Conservation (phyloP, 371 early-diverging fungal genomes). For the Mucor velutinosus region DNA sequence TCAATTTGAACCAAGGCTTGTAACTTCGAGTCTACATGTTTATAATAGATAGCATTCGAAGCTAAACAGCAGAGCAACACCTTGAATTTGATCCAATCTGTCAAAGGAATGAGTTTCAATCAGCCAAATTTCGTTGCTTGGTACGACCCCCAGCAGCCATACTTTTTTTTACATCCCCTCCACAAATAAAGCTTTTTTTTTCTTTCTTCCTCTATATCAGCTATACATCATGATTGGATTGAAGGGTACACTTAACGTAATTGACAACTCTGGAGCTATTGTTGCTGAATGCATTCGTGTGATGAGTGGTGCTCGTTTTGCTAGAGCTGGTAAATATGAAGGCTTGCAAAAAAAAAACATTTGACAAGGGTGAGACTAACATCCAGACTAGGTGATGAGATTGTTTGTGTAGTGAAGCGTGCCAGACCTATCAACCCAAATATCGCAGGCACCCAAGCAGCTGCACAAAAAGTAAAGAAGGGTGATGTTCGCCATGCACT, state of each 20-base stretch:
- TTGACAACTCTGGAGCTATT: slow-evolving; percentile 95
- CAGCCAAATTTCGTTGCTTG: neutral
- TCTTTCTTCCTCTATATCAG: neutral
- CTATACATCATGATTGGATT: slow-evolving; percentile 75
- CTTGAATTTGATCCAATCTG: neutral
- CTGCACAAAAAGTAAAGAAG: slow-evolving; percentile 85
- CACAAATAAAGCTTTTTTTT: neutral
- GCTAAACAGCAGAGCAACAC: neutral
- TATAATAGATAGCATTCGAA: no score
- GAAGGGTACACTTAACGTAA: slow-evolving; percentile 84
- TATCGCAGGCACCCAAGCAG: slow-evolving; percentile 51
- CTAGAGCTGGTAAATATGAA: slow-evolving; percentile 58
- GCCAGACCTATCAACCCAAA: slow-evolving; percentile 79
- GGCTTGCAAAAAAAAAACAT: neutral
- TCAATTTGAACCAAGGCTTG: no score
- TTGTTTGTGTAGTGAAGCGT: slow-evolving; percentile 94
- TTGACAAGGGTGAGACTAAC: slow-evolving; percentile 1
- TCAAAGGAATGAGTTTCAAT: neutral
- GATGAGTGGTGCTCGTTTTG: slow-evolving; percentile 82
- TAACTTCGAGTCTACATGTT: no score
- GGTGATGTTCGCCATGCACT: slow-evolving; percentile 95
- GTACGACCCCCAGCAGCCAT: slow-evolving; percentile 1
- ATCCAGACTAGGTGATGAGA: slow-evolving; percentile 82
- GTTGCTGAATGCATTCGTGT: slow-evolving; percentile 96
- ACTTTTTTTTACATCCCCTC: neutral